A percentile compares a stretch with the other conserved stretches of the same genome.
These are phyloP conservation scores for Hysterangium stoloniferum DNA, from an alignment of 768 basidiomycete genomes.

Conservation along the genomic window DNA sequence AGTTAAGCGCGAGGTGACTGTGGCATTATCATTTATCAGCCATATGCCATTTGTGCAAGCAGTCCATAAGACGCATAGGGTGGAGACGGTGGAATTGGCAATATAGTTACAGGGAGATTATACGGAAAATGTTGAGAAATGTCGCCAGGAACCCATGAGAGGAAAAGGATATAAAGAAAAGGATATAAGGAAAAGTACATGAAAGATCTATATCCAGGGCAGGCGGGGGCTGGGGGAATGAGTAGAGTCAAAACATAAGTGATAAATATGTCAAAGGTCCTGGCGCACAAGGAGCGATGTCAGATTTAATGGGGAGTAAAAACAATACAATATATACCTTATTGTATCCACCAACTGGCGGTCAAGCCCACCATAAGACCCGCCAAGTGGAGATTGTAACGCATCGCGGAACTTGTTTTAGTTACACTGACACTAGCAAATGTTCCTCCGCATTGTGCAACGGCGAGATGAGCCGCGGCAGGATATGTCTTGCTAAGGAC, in stretches of 20 bases:
- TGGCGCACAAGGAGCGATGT: background rate
- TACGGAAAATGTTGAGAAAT: no score
- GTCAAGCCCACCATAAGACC: background rate
- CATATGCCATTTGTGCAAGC: no score
- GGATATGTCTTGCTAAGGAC: conserved; percentile 7
- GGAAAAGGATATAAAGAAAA: no score
- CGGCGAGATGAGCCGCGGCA: conserved; percentile 1
- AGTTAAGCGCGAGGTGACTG: no score
- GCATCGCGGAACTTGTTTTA: background rate
- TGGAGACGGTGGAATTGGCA: no score
- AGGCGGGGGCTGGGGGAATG: background rate
- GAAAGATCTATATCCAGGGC: background rate
- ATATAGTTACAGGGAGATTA: no score
- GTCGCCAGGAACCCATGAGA: no score
- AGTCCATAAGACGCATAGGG: no score
- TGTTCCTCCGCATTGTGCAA: conserved; percentile 1
- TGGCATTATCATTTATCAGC: no score
- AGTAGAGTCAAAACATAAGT: background rate
- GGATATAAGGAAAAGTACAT: background rate
- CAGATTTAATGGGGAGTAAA: background rate
- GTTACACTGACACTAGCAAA: conserved; percentile 8
- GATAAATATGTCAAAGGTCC: background rate
- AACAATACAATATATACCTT: background rate
- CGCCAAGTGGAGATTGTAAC: background rate
- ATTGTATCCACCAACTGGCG: background rate